These are phyloP conservation scores for Curvularia eragrostidis DNA, from an alignment of 2,329 filamentous ascomycete species.

Conservation along the genomic window DNA sequence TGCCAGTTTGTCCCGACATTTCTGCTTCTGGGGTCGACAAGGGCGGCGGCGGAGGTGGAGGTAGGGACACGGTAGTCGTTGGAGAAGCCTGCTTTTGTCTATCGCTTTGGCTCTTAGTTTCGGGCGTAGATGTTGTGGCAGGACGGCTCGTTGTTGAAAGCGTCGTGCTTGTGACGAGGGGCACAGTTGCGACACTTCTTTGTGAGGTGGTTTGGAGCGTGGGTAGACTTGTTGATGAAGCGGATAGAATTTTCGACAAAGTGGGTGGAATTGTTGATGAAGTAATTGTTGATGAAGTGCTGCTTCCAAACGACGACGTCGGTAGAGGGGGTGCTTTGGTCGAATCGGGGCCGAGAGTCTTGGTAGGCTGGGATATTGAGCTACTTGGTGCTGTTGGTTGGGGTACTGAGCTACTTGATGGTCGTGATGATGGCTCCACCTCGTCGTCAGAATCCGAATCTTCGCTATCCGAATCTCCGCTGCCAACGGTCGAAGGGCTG, in stretches of 20 bases:
- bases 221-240: too few species aligned
- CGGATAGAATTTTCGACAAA: too few species aligned
- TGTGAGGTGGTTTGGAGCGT: too few species aligned
- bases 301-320: neutral
- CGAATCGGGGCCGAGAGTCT: constrained; percentile 8
- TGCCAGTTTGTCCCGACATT: neutral
- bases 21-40: neutral
- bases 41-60: neutral
- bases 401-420: constrained; percentile 6
- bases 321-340: constrained; percentile 3
- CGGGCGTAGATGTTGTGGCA: constrained; percentile 7
- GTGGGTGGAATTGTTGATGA: too few species aligned
- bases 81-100: constrained; percentile 1
- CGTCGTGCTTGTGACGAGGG: constrained; percentile 16
- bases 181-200: constrained; percentile 12
- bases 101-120: constrained; percentile 5
- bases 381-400: constrained; percentile 6
- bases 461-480: constrained; percentile 6
- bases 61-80: neutral
- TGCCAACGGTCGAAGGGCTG: constrained; percentile 19
- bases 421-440: constrained; percentile 19
- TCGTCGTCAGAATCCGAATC: constrained; percentile 24
- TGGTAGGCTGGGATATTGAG: constrained; percentile 1
- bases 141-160: constrained; percentile 4
- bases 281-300: neutral